Base-by-base conservation (phyloP, 768 basidiomycete species). In the Pilatotrama ljubarskyi region DNA sequence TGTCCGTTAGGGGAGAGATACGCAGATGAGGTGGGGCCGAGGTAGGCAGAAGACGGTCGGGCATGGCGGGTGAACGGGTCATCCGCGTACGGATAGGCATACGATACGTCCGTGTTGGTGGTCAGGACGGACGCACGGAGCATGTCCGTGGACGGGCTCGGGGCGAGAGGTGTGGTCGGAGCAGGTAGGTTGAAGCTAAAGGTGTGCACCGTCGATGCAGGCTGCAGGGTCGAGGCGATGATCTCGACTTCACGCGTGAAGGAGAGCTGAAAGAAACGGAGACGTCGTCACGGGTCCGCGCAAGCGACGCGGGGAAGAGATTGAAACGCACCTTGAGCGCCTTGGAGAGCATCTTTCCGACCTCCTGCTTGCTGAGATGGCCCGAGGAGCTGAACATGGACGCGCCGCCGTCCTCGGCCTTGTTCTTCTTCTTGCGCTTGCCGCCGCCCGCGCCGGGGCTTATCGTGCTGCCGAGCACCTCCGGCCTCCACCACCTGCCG, bases 161-260 rank as follows among this genome's bases (percentile, higher is more conserved):
- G 87, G 0, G 90, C 90, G 6, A 91, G 80, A 13, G 91, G 88
- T 1, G 88, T 89, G 41, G 80, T 84, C 11, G 89, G 85, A 5
- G 89, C 85, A 48, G 91, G 88, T 48, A 94, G 82, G 8, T 83
- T 87, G 69, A 98, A 98, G 3, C 91, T 90, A 75, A 97, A 98
- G 0, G 86, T 89, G 71, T 97, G 93, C 44, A 94, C 87, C 15
- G 94, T 97, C 6, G 91, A 92, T 1, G 95, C 89, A 7, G 95
- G 95, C 66, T 95, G 92, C 10, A 95, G 82, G 0, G 93, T 93
- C n/a, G 94, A 93, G 14, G 94, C 93, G 70, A 98, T 90, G 56
- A 98, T 88, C 72, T 95, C 93, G 42, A 95, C 91, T 72, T 96
- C 94, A 53, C 90, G 89, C 36, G 91, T 86, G 73, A 95, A 95